Evolutionary conservation across 352 stramenopile genomes (phyloP).

Genomic region (Globisporangium cystogenes): DNA sequence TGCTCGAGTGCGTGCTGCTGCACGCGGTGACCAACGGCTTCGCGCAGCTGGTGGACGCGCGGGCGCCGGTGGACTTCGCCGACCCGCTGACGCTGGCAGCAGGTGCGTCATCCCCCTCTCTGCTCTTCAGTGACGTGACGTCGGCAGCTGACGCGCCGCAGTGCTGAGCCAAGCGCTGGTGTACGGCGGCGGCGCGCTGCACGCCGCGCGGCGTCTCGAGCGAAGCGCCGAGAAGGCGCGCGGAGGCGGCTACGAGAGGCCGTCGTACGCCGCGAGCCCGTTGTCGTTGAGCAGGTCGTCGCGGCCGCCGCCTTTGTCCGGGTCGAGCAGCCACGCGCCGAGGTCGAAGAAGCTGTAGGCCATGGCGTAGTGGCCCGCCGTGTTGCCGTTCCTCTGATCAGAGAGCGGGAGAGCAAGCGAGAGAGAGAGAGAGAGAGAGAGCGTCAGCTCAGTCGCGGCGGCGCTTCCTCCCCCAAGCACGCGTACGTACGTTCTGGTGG

Average conservation of each 20-base stretch:
- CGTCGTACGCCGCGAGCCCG: slow-evolving; percentile 90
- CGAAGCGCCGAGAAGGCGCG: background rate
- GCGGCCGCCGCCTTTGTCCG: slow-evolving; percentile 76
- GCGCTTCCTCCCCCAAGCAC: too few species aligned
- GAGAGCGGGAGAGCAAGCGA: background rate
- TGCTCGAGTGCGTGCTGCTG: slow-evolving; percentile 50
- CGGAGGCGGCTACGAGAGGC: slow-evolving; percentile 33
- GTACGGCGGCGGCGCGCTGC: background rate
- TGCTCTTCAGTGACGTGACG: too few species aligned
- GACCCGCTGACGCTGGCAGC: background rate
- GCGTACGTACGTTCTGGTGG: slow-evolving; percentile 84
- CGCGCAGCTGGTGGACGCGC: slow-evolving; percentile 22
- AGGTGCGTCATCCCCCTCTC: background rate
- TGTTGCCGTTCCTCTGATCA: slow-evolving; percentile 87
- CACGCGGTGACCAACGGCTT: slow-evolving; percentile 60
- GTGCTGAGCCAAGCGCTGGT: slow-evolving; percentile 1
- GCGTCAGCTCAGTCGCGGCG: background rate
- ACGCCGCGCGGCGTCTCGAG: background rate
- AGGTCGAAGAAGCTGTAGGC: slow-evolving; percentile 90
- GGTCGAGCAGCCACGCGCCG: slow-evolving; percentile 87
- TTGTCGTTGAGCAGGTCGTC: slow-evolving; percentile 90
- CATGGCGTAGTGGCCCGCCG: slow-evolving; percentile 91
- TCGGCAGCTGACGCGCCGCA: background rate
- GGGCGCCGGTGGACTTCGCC: background rate
- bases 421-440: background rate